These are phyloP conservation scores for Exophiala xenobiotica DNA, from an alignment of 2,329 filamentous ascomycete genomes.

Conservation along the genomic window DNA sequence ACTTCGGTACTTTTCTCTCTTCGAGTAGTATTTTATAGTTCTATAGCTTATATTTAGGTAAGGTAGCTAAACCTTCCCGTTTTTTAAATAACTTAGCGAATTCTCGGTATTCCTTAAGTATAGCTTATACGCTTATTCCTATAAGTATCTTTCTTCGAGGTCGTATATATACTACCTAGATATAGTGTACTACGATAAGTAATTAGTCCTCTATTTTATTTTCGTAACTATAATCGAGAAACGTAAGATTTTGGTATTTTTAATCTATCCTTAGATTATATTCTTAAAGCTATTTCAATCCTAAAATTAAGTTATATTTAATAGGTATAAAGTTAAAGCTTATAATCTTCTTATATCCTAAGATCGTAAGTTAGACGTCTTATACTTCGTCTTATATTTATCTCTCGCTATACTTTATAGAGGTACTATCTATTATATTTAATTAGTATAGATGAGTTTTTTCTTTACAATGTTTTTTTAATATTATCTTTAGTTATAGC, in stretches of 20 bases:
- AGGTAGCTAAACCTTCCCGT: not conserved
- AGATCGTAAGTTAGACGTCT: too few species aligned
- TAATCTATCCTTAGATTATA: too few species aligned
- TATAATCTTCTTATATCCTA: not conserved
- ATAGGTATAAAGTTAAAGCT: not conserved
- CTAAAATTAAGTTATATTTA: not conserved
- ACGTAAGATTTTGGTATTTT: too few species aligned
- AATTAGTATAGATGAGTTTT: not conserved
- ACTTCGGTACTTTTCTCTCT: not conserved
- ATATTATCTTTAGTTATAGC: not conserved
- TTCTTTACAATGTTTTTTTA: not conserved
- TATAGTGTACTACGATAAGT: not conserved
- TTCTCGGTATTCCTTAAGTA: not conserved
- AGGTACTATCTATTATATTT: not conserved
- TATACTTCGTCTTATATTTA: too few species aligned
- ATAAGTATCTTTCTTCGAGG: not conserved
- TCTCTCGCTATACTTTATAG: not conserved
- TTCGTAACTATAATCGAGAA: not conserved
- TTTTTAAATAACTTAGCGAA: not conserved
- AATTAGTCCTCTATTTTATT: not conserved
- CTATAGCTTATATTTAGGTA: not conserved
- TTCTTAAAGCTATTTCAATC: not conserved
- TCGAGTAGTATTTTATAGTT: not conserved
- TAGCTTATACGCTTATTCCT: not conserved
- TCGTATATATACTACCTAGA: not conserved